Evolutionary conservation across 371 early-diverging fungal genomes (phyloP).

Genomic region (Saksenaea oblongispora): DNA sequence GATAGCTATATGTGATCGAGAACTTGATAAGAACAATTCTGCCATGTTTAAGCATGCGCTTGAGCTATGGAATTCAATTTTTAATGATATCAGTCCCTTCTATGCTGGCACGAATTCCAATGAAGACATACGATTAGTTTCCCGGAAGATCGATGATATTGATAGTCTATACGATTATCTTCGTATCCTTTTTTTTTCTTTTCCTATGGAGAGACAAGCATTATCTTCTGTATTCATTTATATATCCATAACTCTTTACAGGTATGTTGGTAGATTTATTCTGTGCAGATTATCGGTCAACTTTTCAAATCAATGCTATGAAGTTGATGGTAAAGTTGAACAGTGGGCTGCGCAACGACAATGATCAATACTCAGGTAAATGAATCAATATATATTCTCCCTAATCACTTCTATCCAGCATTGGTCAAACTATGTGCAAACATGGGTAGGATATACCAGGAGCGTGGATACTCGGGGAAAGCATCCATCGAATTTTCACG

Average conservation of each 20-base stretch:
- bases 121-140: slow-evolving; percentile 16
- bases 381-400: background rate
- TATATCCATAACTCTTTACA: slow-evolving; percentile 7
- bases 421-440: slow-evolving; percentile 49
- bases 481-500: slow-evolving; percentile 57
- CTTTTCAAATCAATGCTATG: slow-evolving; percentile 44
- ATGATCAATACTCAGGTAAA: slow-evolving; percentile 31
- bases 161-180: slow-evolving; percentile 45
- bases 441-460: slow-evolving; percentile 56
- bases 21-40: slow-evolving; percentile 16
- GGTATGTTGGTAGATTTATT: slow-evolving; percentile 53
- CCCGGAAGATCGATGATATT: slow-evolving; percentile 33
- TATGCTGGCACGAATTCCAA: slow-evolving; percentile 15
- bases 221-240: background rate
- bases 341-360: slow-evolving; percentile 33
- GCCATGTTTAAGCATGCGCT: slow-evolving; percentile 8
- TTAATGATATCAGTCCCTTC: background rate
- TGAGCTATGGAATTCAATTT: background rate
- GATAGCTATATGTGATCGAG: slow-evolving; percentile 54
- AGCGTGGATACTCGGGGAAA: slow-evolving; percentile 70
- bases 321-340: slow-evolving; percentile 51
- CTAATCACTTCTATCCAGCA: slow-evolving; percentile 27
- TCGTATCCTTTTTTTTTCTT: slow-evolving; percentile 20
- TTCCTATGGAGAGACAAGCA: background rate
- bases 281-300: slow-evolving; percentile 38